Conservation (phyloP, 164 flowering plant species). For the Magnolia kwangsiensis region DNA sequence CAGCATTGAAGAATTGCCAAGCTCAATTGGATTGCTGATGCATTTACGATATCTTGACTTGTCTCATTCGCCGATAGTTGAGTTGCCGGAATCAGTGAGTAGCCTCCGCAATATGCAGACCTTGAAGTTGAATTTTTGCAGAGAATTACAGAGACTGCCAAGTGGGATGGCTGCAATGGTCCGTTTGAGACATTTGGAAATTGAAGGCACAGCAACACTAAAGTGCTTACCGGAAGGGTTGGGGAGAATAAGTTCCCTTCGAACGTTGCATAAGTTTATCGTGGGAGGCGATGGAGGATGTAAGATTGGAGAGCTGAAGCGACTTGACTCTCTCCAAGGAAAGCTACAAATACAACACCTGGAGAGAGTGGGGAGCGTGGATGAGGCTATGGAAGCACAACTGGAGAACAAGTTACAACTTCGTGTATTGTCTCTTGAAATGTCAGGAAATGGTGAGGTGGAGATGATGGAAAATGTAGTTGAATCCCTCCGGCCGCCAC, state of each 20-base stretch:
- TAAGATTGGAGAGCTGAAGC: not conserved
- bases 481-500: too few relatives aligned
- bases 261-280: not conserved
- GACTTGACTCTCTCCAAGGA: not conserved
- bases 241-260: conserved; percentile 2
- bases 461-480: too few relatives aligned
- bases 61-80: not conserved
- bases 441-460: not conserved
- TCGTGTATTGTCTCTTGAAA: not conserved
- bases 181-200: conserved; percentile 6
- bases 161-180: not conserved
- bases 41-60: conserved; percentile 12
- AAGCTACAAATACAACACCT: not conserved
- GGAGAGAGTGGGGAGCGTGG: not conserved
- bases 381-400: not conserved
- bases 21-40: conserved; percentile 1
- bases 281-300: conserved; percentile 3
- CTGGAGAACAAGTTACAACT: not conserved
- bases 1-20: not conserved
- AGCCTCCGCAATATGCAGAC: not conserved
- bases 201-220: not conserved
- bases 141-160: not conserved
- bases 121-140: conserved; percentile 11
- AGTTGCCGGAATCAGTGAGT: conserved; percentile 18
- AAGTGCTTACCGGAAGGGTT: not conserved